Conservation (phyloP, 495 filamentous ascomycete genomes). For the Cercophora newfieldiana region DNA sequence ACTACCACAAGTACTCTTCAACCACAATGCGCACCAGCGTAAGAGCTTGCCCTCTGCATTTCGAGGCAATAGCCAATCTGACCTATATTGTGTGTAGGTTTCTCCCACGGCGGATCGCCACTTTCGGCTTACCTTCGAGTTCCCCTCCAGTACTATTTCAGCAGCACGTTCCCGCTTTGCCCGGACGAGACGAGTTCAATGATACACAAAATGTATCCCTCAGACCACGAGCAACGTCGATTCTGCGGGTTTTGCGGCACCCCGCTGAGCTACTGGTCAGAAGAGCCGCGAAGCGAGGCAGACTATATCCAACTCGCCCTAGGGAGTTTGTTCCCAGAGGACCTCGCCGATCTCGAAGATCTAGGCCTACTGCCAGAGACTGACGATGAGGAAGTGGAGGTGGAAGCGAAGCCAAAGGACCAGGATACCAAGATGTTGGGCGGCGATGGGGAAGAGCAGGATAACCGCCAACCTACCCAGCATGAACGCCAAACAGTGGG, state of each 20-base stretch:
- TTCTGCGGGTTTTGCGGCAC: constrained; percentile 94
- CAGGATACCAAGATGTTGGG: constrained; percentile 15
- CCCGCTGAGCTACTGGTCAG: constrained; percentile 76
- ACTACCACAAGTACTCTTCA: constrained; percentile 65
- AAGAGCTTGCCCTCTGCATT: constrained; percentile 31
- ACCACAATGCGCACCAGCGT: constrained; percentile 65
- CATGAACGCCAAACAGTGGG: constrained; percentile 45
- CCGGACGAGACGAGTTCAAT: constrained; percentile 71
- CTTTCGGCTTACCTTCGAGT: constrained; percentile 78
- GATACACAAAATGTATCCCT: constrained; percentile 72
- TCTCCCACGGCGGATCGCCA: constrained; percentile 61
- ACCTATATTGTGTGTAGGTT: constrained; percentile 45
- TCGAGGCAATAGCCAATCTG: constrained; percentile 9
- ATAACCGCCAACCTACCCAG: constrained; percentile 14
- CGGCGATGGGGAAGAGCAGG: constrained; percentile 22
- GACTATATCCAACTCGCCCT: constrained; percentile 75
- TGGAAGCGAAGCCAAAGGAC: constrained; percentile 14
- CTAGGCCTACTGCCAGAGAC: constrained; percentile 59
- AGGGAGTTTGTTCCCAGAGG: constrained; percentile 64
- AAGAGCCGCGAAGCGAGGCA: constrained; percentile 64
- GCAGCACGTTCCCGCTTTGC: constrained; percentile 68
- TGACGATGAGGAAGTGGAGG: constrained; percentile 44
- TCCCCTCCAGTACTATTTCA: constrained; percentile 73
- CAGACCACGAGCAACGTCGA: constrained; percentile 62
- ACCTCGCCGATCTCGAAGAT: constrained; percentile 68